Percentiles rank a stretch among this genome's conserved stretches.
These are phyloP conservation scores for Mucor sp. DNA, from an alignment of 371 early-diverging fungal species.

Conservation along the genomic window DNA sequence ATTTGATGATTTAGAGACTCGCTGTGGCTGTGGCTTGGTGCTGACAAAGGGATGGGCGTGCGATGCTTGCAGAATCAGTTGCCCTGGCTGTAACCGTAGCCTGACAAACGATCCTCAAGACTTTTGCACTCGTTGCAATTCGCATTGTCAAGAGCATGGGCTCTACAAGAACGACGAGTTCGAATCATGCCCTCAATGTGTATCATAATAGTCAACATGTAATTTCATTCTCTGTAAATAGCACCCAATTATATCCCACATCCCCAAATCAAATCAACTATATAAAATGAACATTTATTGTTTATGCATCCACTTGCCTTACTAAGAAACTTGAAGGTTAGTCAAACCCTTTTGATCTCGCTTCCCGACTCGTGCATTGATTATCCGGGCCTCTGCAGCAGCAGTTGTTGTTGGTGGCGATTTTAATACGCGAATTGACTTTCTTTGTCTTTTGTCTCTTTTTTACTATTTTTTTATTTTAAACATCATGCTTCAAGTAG, in stretches of 20 bases:
- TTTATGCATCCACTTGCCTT: background rate
- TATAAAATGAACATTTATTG: too few species aligned
- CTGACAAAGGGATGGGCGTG: constrained; percentile 7
- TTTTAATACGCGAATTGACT: background rate
- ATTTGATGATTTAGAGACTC: background rate
- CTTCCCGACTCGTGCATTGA: background rate
- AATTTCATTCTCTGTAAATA: background rate
- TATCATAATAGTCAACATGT: background rate
- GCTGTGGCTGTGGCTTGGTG: constrained; percentile 8
- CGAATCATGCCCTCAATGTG: constrained; percentile 1
- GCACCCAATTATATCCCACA: background rate
- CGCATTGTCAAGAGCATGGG: constrained; percentile 10
- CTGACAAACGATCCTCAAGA: constrained; percentile 9
- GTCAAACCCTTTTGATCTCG: too few species aligned
- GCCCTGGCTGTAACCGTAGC: constrained; percentile 4
- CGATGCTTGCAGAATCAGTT: background rate
- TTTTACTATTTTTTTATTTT: background rate
- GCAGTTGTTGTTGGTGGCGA: background rate
- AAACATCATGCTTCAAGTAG: constrained; percentile 16
- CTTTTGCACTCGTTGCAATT: constrained; percentile 9
- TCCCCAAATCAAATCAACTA: too few species aligned
- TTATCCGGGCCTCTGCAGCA: background rate
- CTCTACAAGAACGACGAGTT: background rate
- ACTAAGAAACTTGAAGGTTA: too few species aligned
- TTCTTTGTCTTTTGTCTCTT: background rate